Base-by-base conservation (phyloP, 257 asterid genomes). In the Ajuga chamaepitys region DNA sequence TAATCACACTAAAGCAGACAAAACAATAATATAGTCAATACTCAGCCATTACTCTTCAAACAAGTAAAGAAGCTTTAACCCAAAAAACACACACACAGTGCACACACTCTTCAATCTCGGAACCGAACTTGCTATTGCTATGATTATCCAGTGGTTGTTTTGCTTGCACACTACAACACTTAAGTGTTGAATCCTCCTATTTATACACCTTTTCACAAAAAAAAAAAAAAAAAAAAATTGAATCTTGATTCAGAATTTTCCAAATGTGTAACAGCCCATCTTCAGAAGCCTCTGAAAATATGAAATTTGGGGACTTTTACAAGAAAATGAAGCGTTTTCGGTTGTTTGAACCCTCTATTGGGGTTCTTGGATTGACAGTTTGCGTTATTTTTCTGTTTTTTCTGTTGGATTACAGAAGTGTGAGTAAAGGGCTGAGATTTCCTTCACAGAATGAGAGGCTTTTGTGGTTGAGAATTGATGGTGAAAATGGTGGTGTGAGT, bases 271-370 rank as follows among this genome's bases (percentile, higher is more conserved):
- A 52, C 17, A 60, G 59, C 70, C 90, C 81, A 68, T 66, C 77
- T 68, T 66, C 62, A 1, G 85, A 74, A 62, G 61, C 40, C 18
- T 56, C 75, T 12, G 79, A 74, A 5, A 58, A 56, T 4, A 72
- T 79, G 82, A 54, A 7, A 51, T 72, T 61, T n/a, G 55, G 63
- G 7, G 85, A 78, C 61, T 53, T 79, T 8, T 79, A 70, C 88
- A 92, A 87, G 83, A 89, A 75, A 71, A 55, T 83, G 70, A 93
- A 93, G 84, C 78, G 91, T 16, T 80, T 89, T 3, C 81, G 89
- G 77, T 51, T 87, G 24, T 87, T 87, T 34, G 97, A 93, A 46
- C 96, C 98, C 41, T 89, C 95, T 2, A 55, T 87, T 7, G 93
- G 88, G 55, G 50, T 93, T 70, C 81, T 89, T 28, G 99, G 99